Base-by-base conservation (phyloP, 306 rosid species). In the Cicer judaicum region DNA sequence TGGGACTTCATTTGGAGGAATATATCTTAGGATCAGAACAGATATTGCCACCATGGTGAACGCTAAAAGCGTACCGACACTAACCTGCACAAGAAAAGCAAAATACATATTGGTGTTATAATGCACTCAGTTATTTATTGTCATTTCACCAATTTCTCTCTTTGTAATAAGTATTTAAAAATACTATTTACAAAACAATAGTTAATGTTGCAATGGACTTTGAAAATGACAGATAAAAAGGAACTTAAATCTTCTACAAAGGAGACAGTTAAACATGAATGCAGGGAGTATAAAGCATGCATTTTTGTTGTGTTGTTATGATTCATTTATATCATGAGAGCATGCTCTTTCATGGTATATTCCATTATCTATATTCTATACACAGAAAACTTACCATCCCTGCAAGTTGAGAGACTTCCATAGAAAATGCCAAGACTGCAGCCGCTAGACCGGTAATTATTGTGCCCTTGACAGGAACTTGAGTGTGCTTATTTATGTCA, bases 11-110 rank as follows among this genome's bases (percentile, higher is more conserved):
- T 84, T 77, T 6, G 98, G 98, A 63, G 98, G 97, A 73, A 91
- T 90, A 67, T 93, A 93, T 90, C 98, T 86, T 62, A 93, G 88
- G 78, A 93, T 88, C 87, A 93, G 77, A 16, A 93, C 88, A 39
- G 87, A 93, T 73, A 87, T 16, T 14, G 98, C 96, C 47, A 93
- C 98, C 89, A 83, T 79, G 63, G 93, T 85, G 82, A 93, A 93
- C 29, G 98, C 98, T 70, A 89, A 82, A 75, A 93, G 96, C 1
- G 98, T 93, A 57, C 98, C 98, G 40, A 93, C 97, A 75, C 98
- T 93, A 42, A 93, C 98, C 98, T 93, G 89, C 79, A 83, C 5
- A 8, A 56, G 39, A 76, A 55, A 77, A 64, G 69, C 10, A 29
- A 72, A 70, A 64, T 66, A 56, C 79, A 64, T 13, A 29, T 68